Percentiles rank a stretch among this genome's conserved stretches.
Conservation (phyloP, 2,329 filamentous ascomycete species). For the Niveomyces coronatus region DNA sequence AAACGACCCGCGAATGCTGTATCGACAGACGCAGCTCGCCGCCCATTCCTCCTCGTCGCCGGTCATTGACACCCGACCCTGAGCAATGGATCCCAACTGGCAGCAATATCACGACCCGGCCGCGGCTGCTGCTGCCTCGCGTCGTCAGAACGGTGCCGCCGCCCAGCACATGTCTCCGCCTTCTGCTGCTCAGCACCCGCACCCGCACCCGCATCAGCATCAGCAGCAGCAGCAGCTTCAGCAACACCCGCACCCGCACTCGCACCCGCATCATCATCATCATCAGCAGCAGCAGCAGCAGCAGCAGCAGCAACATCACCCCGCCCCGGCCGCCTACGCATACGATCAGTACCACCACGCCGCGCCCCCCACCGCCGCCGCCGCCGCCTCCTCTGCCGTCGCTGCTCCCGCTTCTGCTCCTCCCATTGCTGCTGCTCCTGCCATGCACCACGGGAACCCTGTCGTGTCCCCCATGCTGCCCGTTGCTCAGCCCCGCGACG, state of each 20-base stretch:
- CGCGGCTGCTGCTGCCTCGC: slow-evolving; percentile 41
- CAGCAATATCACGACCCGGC: slow-evolving; percentile 54
- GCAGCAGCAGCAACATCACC: slow-evolving; percentile 24
- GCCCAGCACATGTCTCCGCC: slow-evolving; percentile 23
- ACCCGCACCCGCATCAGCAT: slow-evolving; percentile 22
- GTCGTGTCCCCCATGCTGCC: slow-evolving; percentile 46
- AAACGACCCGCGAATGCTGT: slow-evolving; percentile 4
- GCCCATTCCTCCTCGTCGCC: slow-evolving; percentile 4
- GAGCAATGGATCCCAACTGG: slow-evolving; percentile 37
- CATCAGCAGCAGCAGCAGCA: slow-evolving; percentile 26
- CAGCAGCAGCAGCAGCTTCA: slow-evolving; percentile 23
- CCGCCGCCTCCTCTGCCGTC: slow-evolving; percentile 24
- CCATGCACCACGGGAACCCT: slow-evolving; percentile 26
- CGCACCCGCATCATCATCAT: slow-evolving; percentile 57
- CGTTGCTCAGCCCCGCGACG: slow-evolving; percentile 48
- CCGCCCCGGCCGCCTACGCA: slow-evolving; percentile 47
- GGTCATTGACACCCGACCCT: slow-evolving; percentile 9
- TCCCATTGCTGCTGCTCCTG: slow-evolving; percentile 27
- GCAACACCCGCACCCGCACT: slow-evolving; percentile 44
- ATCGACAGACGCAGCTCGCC: not conserved
- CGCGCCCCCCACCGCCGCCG: slow-evolving; percentile 21
- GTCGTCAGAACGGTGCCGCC: slow-evolving; percentile 48
- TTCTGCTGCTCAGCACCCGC: slow-evolving; percentile 21
- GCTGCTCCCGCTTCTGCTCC: too few species aligned
- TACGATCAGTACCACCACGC: slow-evolving; percentile 55